Conservation (phyloP, 306 rosid species). For the Erythrophleum fordii region DNA sequence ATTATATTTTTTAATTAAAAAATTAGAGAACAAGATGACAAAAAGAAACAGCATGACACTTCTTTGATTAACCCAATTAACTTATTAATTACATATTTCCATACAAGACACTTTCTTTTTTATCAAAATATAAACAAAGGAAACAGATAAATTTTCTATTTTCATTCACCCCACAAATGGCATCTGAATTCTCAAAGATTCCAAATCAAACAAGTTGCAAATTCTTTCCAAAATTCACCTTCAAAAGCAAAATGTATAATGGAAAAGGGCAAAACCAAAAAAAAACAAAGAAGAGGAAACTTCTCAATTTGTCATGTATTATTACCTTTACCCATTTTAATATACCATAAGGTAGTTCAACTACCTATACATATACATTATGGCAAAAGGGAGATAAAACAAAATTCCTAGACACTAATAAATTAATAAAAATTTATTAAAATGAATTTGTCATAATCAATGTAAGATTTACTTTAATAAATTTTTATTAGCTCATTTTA, state of each 20-base stretch:
- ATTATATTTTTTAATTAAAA: background rate
- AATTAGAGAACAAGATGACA: background rate
- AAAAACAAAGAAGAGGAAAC: background rate
- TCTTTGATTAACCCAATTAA: background rate
- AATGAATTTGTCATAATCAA: too few relatives aligned
- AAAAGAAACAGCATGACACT: background rate
- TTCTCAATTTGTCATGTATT: background rate
- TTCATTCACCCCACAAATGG: background rate
- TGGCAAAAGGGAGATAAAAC: too few relatives aligned
- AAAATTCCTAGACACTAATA: too few relatives aligned
- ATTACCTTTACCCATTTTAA: too few relatives aligned
- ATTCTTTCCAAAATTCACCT: constrained; percentile 4
- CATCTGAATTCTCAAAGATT: background rate
- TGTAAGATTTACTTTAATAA: too few relatives aligned
- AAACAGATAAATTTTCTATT: background rate
- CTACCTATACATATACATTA: too few relatives aligned
- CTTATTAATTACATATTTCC: background rate
- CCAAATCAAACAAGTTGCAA: background rate
- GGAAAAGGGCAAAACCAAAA: background rate
- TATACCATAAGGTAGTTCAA: too few relatives aligned
- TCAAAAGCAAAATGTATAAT: background rate
- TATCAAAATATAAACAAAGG: background rate
- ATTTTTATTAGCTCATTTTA: too few relatives aligned
- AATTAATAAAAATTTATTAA: too few relatives aligned
- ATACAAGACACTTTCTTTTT: background rate